A percentile compares a stretch with the other conserved stretches of the same genome.
These are phyloP conservation scores for Aureobasidium sp. DNA, from an alignment of 2,329 filamentous ascomycete species.

Conservation along the genomic window DNA sequence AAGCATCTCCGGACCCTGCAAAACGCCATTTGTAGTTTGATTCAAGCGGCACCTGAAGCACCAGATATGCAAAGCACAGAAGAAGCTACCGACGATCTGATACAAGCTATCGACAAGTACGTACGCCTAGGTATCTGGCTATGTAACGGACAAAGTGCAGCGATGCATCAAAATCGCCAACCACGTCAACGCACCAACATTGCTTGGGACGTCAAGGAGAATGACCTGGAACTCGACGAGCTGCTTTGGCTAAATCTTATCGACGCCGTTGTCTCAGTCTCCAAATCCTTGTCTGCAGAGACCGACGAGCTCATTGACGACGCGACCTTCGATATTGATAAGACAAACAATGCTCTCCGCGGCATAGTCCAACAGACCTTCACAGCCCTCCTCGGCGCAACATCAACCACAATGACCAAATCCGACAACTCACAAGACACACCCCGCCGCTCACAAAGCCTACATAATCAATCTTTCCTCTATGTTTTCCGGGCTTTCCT, in stretches of 20 bases:
- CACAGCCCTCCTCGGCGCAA: conserved; percentile 19
- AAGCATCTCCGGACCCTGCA: conserved; percentile 74
- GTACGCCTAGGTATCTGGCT: conserved; percentile 91
- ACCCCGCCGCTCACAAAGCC: neutral
- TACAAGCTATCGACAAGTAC: conserved; percentile 79
- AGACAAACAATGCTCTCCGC: conserved; percentile 57
- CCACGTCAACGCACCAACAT: conserved; percentile 31
- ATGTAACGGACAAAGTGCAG: conserved; percentile 69
- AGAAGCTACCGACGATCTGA: conserved; percentile 63
- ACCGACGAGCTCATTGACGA: conserved; percentile 19
- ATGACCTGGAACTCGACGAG: conserved; percentile 55
- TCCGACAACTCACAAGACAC: neutral
- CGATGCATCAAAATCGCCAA: conserved; percentile 23
- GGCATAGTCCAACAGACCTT: conserved; percentile 18
- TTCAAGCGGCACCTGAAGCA: conserved; percentile 54
- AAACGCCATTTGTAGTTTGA: conserved; percentile 65
- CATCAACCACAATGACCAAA: conserved; percentile 21
- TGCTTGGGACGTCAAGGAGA: conserved; percentile 44
- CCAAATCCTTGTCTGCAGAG: conserved; percentile 42
- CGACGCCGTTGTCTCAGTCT: conserved; percentile 52
- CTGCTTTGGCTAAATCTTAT: conserved; percentile 60
- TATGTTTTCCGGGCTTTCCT: conserved; percentile 85
- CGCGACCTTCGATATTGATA: conserved; percentile 36
- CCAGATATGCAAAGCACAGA: conserved; percentile 52
- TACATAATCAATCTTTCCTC: conserved; percentile 57